Conservation (phyloP, 495 filamentous ascomycete genomes). For the Tirmania nivea region DNA sequence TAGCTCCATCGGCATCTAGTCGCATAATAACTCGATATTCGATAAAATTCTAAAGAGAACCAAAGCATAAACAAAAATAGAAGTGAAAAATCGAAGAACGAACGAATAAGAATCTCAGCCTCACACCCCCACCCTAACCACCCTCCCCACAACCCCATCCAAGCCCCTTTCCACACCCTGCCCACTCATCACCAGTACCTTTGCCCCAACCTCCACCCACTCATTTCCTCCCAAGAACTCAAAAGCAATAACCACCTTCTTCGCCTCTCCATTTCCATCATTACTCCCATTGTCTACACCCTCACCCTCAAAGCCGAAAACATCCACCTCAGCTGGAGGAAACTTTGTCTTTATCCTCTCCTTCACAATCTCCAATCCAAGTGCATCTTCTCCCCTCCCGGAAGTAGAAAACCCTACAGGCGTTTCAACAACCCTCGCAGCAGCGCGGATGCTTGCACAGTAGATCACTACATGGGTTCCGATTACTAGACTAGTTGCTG, state of each 20-base stretch:
- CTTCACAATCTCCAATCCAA: neutral
- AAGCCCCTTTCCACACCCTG: slow-evolving; percentile 39
- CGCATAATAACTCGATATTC: too few species aligned
- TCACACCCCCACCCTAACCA: neutral
- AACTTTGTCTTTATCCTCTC: slow-evolving; percentile 19
- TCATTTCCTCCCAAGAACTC: slow-evolving; percentile 55
- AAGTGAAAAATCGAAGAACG: neutral
- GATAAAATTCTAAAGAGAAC: neutral
- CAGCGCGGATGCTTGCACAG: slow-evolving; percentile 64
- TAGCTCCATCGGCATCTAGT: too few species aligned
- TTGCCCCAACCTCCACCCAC: slow-evolving; percentile 64
- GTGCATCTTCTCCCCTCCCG: neutral
- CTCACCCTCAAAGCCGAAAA: slow-evolving; percentile 44
- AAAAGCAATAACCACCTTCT: slow-evolving; percentile 40
- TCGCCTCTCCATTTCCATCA: slow-evolving; percentile 23
- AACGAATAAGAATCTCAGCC: neutral
- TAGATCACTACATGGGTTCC: slow-evolving; percentile 55
- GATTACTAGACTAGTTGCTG: slow-evolving; percentile 21
- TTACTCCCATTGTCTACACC: slow-evolving; percentile 25
- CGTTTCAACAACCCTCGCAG: slow-evolving; percentile 37
- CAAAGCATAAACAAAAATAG: neutral
- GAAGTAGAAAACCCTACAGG: neutral
- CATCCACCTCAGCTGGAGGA: slow-evolving; percentile 23
- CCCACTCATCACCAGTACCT: slow-evolving; percentile 57
- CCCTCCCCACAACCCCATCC: slow-evolving; percentile 10